Conservation (phyloP, 345 rosid species). For the Boechera divaricarpa region DNA sequence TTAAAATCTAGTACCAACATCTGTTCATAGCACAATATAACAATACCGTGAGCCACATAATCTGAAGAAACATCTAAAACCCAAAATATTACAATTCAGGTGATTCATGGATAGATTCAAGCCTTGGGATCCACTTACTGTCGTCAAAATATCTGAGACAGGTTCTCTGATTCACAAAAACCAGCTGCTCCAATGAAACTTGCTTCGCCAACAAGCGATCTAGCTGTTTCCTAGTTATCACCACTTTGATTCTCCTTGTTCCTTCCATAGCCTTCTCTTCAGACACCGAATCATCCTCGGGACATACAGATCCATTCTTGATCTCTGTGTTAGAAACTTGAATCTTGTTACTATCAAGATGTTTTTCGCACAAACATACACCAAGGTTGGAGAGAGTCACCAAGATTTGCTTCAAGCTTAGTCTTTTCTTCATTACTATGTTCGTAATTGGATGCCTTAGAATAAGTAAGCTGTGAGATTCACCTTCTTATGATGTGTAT, state of each 20-base stretch:
- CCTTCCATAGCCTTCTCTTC: conserved; percentile 13
- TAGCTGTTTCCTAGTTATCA: conserved; percentile 45
- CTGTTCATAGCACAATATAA: neutral
- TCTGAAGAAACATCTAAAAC: neutral
- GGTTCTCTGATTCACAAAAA: conserved; percentile 22
- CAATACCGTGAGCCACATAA: neutral
- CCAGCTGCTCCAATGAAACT: conserved; percentile 33
- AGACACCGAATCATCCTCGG: conserved; percentile 3
- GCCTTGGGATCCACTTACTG: conserved; percentile 54
- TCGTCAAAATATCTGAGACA: conserved; percentile 14
- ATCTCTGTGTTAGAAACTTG: conserved; percentile 8
- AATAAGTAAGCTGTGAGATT: conserved; percentile 20
- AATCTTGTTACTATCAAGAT: conserved; percentile 7
- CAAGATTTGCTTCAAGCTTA: conserved; percentile 30
- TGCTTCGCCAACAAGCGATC: conserved; percentile 38
- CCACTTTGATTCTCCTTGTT: conserved; percentile 40
- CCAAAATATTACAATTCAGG: conserved; percentile 34
- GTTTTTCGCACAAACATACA: conserved; percentile 25
- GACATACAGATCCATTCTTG: conserved; percentile 9
- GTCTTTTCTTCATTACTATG: conserved; percentile 23
- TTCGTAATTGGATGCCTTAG: conserved; percentile 10
- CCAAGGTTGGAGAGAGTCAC: conserved; percentile 21
- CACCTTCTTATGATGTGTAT: conserved; percentile 10
- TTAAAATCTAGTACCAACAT: neutral
- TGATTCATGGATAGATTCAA: conserved; percentile 58